phyloP scores from a whole-genome alignment of 768 basidiomycete species.

The Gyrodon lividus region DNA sequence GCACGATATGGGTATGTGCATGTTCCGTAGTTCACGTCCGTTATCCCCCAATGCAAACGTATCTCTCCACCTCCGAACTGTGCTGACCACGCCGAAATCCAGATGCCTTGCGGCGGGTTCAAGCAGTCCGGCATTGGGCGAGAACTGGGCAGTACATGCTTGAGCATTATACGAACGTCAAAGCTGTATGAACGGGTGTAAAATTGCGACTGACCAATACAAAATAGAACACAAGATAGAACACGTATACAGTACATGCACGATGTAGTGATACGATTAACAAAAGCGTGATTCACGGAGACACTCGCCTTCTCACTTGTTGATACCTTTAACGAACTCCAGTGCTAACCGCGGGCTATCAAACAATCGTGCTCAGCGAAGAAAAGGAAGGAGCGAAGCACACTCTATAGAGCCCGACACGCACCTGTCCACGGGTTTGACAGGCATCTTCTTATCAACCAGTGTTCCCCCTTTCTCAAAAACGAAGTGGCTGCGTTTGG shows the following conservation, averaged over 20 bases:
- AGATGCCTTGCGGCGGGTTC: constrained; percentile 69
- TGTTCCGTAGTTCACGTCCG: no score
- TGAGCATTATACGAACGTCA: constrained; percentile 54
- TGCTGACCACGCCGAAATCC: constrained; percentile 41
- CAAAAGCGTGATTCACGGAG: no score
- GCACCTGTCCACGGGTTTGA: constrained; percentile 84
- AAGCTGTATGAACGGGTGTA: constrained; percentile 60
- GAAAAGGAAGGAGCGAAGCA: neutral
- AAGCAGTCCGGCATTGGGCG: constrained; percentile 74
- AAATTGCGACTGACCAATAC: constrained; percentile 33
- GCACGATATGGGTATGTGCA: constrained; percentile 56
- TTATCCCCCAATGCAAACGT: neutral
- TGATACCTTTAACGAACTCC: constrained; percentile 59
- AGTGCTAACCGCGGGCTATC: constrained; percentile 61
- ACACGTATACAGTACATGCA: no score
- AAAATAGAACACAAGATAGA: no score
- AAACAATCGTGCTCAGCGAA: neutral
- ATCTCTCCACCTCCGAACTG: constrained; percentile 35
- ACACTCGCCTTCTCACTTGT: constrained; percentile 6
- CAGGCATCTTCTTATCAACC: constrained; percentile 79
- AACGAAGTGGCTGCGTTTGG: constrained; percentile 91
- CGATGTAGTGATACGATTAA: no score
- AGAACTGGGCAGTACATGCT: constrained; percentile 65
- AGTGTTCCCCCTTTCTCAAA: constrained; percentile 91
- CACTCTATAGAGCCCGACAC: neutral